phyloP scores from a whole-genome alignment of 2,329 filamentous ascomycete species.

The Coleophoma cylindrospora region DNA sequence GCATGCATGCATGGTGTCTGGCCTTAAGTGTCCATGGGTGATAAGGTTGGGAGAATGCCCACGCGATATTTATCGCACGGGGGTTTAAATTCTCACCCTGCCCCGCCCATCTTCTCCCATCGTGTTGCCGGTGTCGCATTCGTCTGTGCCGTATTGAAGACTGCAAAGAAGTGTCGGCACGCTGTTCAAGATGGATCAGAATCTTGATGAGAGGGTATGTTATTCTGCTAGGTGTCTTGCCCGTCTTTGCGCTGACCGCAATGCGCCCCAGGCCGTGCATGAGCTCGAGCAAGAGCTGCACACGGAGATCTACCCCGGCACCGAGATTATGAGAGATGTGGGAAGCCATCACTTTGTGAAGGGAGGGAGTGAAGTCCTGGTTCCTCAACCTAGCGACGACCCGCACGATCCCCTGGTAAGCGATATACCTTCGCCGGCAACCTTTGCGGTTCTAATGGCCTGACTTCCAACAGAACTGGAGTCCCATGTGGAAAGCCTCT shows the following conservation, averaged over 20 bases:
- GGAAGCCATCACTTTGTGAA: conserved; percentile 62
- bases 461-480: conserved; percentile 33
- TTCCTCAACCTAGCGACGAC: conserved; percentile 42
- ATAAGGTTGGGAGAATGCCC: no score
- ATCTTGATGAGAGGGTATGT: conserved; percentile 17
- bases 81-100: no score
- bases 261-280: conserved; percentile 11
- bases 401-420: conserved; percentile 39
- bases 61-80: no score
- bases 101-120: no score
- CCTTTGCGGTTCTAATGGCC: background rate
- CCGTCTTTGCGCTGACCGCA: background rate
- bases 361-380: conserved; percentile 37
- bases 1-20: no score
- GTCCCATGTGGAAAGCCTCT: conserved; percentile 37
- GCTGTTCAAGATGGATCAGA: conserved; percentile 15
- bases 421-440: background rate
- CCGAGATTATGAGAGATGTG: conserved; percentile 43
- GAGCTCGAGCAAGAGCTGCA: conserved; percentile 23
- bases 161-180: no score
- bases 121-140: no score
- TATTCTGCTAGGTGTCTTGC: background rate
- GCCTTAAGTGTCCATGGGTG: no score
- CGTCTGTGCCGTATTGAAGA: no score
- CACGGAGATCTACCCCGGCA: conserved; percentile 25